Percentiles rank a stretch among this genome's conserved stretches.
phyloP scores from a whole-genome alignment of 495 filamentous ascomycete species.

The Podospora australis region DNA sequence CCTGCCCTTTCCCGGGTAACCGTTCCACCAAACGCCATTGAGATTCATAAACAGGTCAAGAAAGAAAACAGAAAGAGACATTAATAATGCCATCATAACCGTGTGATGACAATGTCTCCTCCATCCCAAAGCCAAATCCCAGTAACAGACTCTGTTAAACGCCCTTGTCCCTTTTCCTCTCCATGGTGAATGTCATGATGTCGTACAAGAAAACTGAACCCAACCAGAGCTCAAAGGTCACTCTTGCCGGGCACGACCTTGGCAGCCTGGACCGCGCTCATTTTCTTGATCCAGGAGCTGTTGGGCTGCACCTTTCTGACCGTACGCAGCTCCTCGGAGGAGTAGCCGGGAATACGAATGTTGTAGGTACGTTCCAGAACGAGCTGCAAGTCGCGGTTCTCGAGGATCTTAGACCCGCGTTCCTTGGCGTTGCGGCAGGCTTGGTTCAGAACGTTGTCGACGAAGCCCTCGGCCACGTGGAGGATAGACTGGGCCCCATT shows the following conservation, averaged over 20 bases:
- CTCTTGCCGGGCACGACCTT: conserved; percentile 63
- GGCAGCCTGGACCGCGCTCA: conserved; percentile 89
- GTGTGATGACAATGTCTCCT: too few relatives aligned
- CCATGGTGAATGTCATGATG: background rate
- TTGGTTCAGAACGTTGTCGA: conserved; percentile 78
- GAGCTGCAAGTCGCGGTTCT: conserved; percentile 90
- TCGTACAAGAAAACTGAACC: background rate
- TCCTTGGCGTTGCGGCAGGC: conserved; percentile 91
- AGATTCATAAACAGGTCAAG: too few relatives aligned
- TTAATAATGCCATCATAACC: too few relatives aligned
- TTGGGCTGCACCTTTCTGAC: conserved; percentile 87
- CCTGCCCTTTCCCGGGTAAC: too few relatives aligned
- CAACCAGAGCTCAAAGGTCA: conserved; percentile 27
- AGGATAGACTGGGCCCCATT: conserved; percentile 82
- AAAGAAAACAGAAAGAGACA: too few relatives aligned
- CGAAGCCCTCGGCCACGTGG: conserved; percentile 85
- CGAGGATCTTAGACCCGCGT: conserved; percentile 77
- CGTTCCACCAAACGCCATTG: too few relatives aligned
- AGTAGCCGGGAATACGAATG: conserved; percentile 92
- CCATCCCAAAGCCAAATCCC: too few relatives aligned
- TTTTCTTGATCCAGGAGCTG: conserved; percentile 84
- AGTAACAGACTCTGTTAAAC: too few relatives aligned
- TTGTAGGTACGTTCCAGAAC: conserved; percentile 96
- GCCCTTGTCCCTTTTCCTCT: too few relatives aligned
- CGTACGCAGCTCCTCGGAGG: conserved; percentile 86